Conservation (phyloP, 139 green algal species). For the Chlorella sp. region DNA sequence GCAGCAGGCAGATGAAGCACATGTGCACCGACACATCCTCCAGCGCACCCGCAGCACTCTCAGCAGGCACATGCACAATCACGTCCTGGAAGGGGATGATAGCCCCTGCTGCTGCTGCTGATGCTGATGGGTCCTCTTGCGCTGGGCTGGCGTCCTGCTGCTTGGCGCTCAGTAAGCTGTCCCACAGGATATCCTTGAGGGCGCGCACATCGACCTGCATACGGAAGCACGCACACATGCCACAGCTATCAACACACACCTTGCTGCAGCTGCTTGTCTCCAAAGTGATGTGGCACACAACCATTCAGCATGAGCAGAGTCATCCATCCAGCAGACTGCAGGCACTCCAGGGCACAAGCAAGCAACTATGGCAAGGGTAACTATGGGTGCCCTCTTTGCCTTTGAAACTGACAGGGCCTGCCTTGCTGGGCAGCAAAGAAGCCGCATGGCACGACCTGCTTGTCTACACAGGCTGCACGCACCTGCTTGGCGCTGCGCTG, state of each 20-base stretch:
- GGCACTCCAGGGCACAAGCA: neutral
- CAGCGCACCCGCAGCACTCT: constrained; percentile 5
- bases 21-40: constrained; percentile 83
- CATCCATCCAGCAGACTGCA: neutral
- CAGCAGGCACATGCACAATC: neutral
- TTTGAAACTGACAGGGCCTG: neutral
- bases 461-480: neutral
- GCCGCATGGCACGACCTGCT: neutral
- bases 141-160: neutral
- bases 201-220: constrained; percentile 9
- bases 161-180: neutral
- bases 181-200: constrained; percentile 3
- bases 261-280: no score
- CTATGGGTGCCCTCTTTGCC: neutral
- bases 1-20: constrained; percentile 96
- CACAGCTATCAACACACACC: neutral
- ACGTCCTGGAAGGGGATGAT: neutral
- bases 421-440: neutral
- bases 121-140: neutral
- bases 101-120: neutral
- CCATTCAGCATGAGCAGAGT: no score
- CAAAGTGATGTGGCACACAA: no score
- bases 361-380: neutral
- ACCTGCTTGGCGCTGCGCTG: neutral
- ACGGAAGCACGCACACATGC: neutral